Conservation (phyloP, 768 basidiomycete genomes). For the Pleurotus salmoneostramineus region DNA sequence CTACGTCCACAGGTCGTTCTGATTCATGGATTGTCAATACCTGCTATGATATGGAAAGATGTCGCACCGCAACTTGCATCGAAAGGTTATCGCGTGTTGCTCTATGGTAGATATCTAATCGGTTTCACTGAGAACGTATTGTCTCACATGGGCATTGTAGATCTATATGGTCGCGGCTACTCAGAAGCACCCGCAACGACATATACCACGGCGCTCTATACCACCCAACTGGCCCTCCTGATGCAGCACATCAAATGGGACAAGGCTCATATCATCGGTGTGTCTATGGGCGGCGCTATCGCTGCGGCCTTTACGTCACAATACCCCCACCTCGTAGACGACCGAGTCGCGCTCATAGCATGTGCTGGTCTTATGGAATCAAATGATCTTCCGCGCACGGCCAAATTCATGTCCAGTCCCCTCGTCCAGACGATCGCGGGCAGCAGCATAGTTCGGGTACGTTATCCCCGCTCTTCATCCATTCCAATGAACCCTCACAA, state of each 20-base stretch:
- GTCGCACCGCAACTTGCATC: conserved; percentile 62
- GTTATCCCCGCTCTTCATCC: conserved; percentile 13
- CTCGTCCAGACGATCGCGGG: conserved; percentile 65
- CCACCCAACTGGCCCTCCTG: conserved; percentile 77
- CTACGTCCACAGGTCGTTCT: conserved; percentile 53
- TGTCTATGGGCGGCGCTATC: conserved; percentile 82
- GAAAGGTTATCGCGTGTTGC: conserved; percentile 66
- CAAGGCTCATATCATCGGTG: conserved; percentile 58
- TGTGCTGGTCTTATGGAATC: conserved; percentile 71
- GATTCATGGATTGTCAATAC: conserved; percentile 76
- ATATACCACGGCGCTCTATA: conserved; percentile 63
- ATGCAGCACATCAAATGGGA: conserved; percentile 78
- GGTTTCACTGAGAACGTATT: not conserved
- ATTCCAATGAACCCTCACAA: not conserved
- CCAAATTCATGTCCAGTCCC: conserved; percentile 76
- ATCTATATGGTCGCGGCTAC: conserved; percentile 81
- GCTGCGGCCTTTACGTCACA: conserved; percentile 66
- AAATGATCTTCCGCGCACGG: conserved; percentile 64
- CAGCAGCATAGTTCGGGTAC: conserved; percentile 57
- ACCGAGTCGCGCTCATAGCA: conserved; percentile 63
- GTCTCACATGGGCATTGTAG: conserved; percentile 26
- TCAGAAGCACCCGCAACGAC: conserved; percentile 73
- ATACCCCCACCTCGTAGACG: conserved; percentile 69
- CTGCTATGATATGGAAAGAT: conserved; percentile 75
- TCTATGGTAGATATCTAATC: conserved; percentile 53